Percentiles rank a stretch among this genome's conserved stretches.
phyloP scores from a whole-genome alignment of 495 filamentous ascomycete genomes.

The Lophium mytilinum region DNA sequence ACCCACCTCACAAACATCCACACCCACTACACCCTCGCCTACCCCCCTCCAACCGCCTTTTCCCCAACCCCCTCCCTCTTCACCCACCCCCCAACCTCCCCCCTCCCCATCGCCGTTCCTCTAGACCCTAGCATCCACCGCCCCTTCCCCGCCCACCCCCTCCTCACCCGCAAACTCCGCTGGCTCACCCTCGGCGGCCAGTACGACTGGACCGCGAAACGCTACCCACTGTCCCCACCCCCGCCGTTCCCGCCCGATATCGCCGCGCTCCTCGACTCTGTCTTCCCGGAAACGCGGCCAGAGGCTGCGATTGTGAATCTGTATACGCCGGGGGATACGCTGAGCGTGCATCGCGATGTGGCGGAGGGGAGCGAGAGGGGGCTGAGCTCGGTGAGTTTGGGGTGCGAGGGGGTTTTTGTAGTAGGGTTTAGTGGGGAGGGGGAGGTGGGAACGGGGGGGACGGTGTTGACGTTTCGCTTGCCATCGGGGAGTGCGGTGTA shows the following conservation, averaged over 20 bases:
- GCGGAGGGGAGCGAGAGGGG: constrained; percentile 69
- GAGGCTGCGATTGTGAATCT: constrained; percentile 82
- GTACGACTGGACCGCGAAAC: constrained; percentile 85
- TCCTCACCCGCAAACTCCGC: constrained; percentile 69
- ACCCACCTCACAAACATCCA: constrained; percentile 79
- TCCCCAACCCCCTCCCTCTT: constrained; percentile 37
- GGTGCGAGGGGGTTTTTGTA: constrained; percentile 81
- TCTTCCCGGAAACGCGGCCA: constrained; percentile 65
- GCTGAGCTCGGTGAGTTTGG: constrained; percentile 76
- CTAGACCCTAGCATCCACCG: constrained; percentile 61
- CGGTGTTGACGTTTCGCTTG: constrained; percentile 53
- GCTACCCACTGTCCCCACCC: constrained; percentile 54
- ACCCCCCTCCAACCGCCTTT: constrained; percentile 44
- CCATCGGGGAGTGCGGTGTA: constrained; percentile 75
- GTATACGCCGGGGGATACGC: constrained; percentile 78
- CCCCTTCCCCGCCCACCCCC: constrained; percentile 53
- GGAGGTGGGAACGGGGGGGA: constrained; percentile 13
- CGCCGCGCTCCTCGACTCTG: constrained; percentile 47
- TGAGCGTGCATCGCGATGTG: constrained; percentile 84
- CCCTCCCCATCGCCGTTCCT: constrained; percentile 40
- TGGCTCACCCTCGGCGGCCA: constrained; percentile 93
- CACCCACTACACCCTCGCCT: constrained; percentile 69
- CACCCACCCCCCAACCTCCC: constrained; percentile 27
- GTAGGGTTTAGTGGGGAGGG: constrained; percentile 41
- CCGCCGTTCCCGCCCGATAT: constrained; percentile 70